Base-by-base conservation (phyloP, 1,139 yeast species). In the Yamadazyma oceani region DNA sequence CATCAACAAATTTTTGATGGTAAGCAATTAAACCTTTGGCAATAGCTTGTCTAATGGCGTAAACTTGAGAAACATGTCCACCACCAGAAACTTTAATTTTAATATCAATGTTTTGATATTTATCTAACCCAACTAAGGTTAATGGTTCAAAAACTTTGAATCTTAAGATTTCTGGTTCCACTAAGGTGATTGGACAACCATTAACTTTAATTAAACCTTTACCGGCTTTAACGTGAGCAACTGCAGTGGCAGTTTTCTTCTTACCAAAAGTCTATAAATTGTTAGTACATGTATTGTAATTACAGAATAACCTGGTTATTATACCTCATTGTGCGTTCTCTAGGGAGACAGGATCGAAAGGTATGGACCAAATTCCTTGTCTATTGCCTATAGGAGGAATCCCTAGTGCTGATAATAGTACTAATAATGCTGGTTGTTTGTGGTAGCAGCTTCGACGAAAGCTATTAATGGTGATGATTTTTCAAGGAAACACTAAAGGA, bases 161-260 rank as follows among this genome's bases (percentile, higher is more conserved):
- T 78, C 98, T 87, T 68, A 92, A 83, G 75, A 90, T 86, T 81
- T 90, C 97, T 73, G 98, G 98, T 79, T 92, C 88, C 60, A 92
- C 97, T 67, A 92, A 85, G 72, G 96, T 85, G 84, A 92, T 89
- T 80, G 98, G 98, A 61, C 94, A 77, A 76, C 98, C 98, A 82
- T 92, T 92, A 63, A 92, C 95, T 83, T 92, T 92, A 80, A 92
- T 85, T 73, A 92, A 86, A 78, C 98, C 97, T 79, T 86, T 87
- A 77, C 98, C 97, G 78, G 94, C 92, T 82, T 89, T 90, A 66
- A 92, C 96, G 78, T 88, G 96, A 75, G 98, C 98, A 70, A 92
- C 98, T 70, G 98, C 98, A 66, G 98, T 92, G 67, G 98, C 98
- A 71, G 96, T 86, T 84, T 87, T 92, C 92, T 92, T 92, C 83